A percentile compares a stretch with the other conserved stretches of the same genome.
These are phyloP conservation scores for Tremellales sp. DNA, from an alignment of 1,284 basidiomycete genomes.

Conservation along the genomic window DNA sequence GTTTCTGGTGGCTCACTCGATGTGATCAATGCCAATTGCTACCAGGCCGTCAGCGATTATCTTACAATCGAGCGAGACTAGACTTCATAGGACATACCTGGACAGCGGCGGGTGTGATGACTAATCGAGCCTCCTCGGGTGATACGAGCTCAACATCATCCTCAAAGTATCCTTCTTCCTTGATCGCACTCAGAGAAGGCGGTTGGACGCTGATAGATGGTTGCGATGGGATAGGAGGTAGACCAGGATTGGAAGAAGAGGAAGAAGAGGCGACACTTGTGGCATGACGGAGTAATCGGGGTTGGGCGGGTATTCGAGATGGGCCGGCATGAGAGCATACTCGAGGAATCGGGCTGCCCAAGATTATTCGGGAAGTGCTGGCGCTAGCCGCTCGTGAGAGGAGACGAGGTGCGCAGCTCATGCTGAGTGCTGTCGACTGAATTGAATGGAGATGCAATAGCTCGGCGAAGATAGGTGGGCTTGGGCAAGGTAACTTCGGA, in stretches of 20 bases:
- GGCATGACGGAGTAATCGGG: neutral
- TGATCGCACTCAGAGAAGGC: slow-evolving; percentile 38
- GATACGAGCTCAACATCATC: slow-evolving; percentile 42
- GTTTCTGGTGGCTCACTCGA: slow-evolving; percentile 43
- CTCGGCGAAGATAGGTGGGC: too few species aligned
- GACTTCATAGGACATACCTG: slow-evolving; percentile 29
- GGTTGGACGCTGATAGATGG: slow-evolving; percentile 26
- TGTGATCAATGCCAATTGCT: slow-evolving; percentile 46
- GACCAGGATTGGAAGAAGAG: slow-evolving; percentile 2
- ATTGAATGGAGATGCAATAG: neutral
- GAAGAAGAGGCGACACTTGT: slow-evolving; percentile 7
- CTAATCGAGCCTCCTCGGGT: slow-evolving; percentile 29
- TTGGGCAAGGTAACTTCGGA: too few species aligned
- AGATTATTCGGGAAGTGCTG: slow-evolving; percentile 13
- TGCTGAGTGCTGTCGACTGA: neutral
- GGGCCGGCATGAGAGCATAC: too few species aligned
- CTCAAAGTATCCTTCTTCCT: slow-evolving; percentile 42
- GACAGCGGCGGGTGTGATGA: slow-evolving; percentile 41
- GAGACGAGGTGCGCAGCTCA: neutral
- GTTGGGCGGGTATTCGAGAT: slow-evolving; percentile 1
- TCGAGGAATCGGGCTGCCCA: too few species aligned
- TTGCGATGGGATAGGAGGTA: slow-evolving; percentile 6
- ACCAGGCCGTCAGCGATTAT: slow-evolving; percentile 4
- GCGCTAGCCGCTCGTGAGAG: slow-evolving; percentile 10
- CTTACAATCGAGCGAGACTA: too few species aligned